Conservation (phyloP, 1,284 basidiomycete genomes). For the Ganoderma resinaceum region DNA sequence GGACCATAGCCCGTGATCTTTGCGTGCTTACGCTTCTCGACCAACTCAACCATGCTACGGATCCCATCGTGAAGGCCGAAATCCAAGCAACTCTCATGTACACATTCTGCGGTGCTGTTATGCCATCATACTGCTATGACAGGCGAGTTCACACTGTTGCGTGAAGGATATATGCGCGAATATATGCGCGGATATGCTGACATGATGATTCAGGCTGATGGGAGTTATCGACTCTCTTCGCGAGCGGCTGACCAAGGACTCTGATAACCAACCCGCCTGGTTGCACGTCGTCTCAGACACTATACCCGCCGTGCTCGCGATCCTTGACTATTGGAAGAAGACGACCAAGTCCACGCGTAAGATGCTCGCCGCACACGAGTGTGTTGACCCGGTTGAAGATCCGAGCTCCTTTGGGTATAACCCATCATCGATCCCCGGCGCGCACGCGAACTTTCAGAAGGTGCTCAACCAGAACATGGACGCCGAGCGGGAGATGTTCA, state of each 20-base stretch:
- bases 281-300: background rate
- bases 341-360: slow-evolving; percentile 11
- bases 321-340: slow-evolving; percentile 21
- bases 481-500: slow-evolving; percentile 13
- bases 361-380: slow-evolving; percentile 10
- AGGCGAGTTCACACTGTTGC: background rate
- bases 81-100: slow-evolving; percentile 21
- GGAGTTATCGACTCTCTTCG: background rate
- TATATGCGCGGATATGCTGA: background rate
- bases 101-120: slow-evolving; percentile 16
- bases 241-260: background rate
- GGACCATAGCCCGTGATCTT: slow-evolving; percentile 31
- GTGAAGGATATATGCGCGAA: background rate
- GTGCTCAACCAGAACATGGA: slow-evolving; percentile 2
- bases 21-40: slow-evolving; percentile 28
- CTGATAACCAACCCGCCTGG: background rate
- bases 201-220: background rate
- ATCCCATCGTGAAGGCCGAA: background rate
- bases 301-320: background rate
- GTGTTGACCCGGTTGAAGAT: background rate
- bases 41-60: slow-evolving; percentile 24
- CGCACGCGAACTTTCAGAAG: background rate
- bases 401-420: background rate
- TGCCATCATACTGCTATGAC: slow-evolving; percentile 21
- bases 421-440: background rate